Percentiles rank a stretch among this genome's conserved stretches.
These are phyloP conservation scores for Colletotrichum costaricense DNA, from an alignment of 2,329 filamentous ascomycete species.

Conservation along the genomic window DNA sequence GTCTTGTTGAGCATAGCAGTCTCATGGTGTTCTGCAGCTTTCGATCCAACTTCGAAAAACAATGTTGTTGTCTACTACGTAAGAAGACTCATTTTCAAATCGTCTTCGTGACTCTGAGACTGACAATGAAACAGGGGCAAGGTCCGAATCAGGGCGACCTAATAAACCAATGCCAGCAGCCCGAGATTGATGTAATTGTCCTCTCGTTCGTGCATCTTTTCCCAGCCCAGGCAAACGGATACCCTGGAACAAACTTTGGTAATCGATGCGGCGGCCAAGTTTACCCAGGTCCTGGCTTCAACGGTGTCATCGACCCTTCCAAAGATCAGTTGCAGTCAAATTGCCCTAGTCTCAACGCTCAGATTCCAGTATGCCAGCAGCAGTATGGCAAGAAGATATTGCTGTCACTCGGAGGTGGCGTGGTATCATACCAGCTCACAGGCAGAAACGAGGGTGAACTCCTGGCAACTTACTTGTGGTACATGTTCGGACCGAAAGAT, in stretches of 20 bases:
- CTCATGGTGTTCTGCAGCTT: slow-evolving; percentile 28
- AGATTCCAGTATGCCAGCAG: slow-evolving; percentile 52
- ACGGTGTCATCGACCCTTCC: slow-evolving; percentile 42
- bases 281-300: slow-evolving; percentile 47
- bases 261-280: slow-evolving; percentile 50
- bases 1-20: slow-evolving; percentile 9
- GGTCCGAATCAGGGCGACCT: slow-evolving; percentile 51
- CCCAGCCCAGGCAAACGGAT: slow-evolving; percentile 54
- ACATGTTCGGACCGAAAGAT: slow-evolving; percentile 52
- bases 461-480: slow-evolving; percentile 51
- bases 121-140: slow-evolving; percentile 47
- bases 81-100: slow-evolving; percentile 10
- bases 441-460: slow-evolving; percentile 48
- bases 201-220: slow-evolving; percentile 56
- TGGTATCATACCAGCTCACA: slow-evolving; percentile 48
- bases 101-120: neutral
- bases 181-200: slow-evolving; percentile 54
- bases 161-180: slow-evolving; percentile 50
- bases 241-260: slow-evolving; percentile 53
- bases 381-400: slow-evolving; percentile 52
- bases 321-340: slow-evolving; percentile 46
- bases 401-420: slow-evolving; percentile 54
- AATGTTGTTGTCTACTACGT: slow-evolving; percentile 58
- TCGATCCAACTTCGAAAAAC: slow-evolving; percentile 46
- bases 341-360: slow-evolving; percentile 49